A percentile compares a stretch with the other conserved stretches of the same genome.
Evolutionary conservation across 2,329 filamentous ascomycete species (phyloP).

Genomic region (Aspergillus sp.): DNA sequence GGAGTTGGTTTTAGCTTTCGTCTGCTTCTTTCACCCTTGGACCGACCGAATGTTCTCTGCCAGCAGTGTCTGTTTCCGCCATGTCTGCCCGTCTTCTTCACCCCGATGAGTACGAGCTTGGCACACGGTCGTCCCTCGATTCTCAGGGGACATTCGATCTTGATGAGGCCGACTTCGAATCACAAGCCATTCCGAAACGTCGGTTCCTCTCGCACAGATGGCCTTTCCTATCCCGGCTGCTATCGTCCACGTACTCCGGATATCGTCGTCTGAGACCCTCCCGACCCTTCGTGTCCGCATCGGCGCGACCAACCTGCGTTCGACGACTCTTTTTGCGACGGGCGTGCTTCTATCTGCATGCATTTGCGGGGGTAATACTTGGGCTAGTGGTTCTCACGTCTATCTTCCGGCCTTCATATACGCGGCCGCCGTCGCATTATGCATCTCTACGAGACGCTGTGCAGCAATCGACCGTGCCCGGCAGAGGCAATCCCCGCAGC

Average conservation of each 20-base stretch:
- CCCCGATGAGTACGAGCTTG: conserved; percentile 37
- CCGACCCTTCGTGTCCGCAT: conserved; percentile 16
- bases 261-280: conserved; percentile 25
- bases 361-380: conserved; percentile 20
- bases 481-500: conserved; percentile 45
- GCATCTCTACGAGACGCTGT: conserved; percentile 26
- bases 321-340: conserved; percentile 25
- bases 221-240: conserved; percentile 22
- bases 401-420: conserved; percentile 50
- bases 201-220: conserved; percentile 15
- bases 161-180: conserved; percentile 36
- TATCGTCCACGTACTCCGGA: conserved; percentile 20
- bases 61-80: conserved; percentile 10
- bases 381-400: conserved; percentile 36
- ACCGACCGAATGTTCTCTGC: conserved; percentile 4
- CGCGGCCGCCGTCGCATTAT: conserved; percentile 47
- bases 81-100: conserved; percentile 34
- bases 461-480: conserved; percentile 23
- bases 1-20: no score
- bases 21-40: conserved; percentile 1
- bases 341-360: conserved; percentile 22
- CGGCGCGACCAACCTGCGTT: conserved; percentile 15
- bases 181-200: conserved; percentile 23
- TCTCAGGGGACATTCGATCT: conserved; percentile 35
- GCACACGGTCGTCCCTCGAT: conserved; percentile 31